Evolutionary conservation across 352 stramenopile species (phyloP), one percentile per base, ranked within the genome.

Genomic region (Phytophthora tentaculata): DNA sequence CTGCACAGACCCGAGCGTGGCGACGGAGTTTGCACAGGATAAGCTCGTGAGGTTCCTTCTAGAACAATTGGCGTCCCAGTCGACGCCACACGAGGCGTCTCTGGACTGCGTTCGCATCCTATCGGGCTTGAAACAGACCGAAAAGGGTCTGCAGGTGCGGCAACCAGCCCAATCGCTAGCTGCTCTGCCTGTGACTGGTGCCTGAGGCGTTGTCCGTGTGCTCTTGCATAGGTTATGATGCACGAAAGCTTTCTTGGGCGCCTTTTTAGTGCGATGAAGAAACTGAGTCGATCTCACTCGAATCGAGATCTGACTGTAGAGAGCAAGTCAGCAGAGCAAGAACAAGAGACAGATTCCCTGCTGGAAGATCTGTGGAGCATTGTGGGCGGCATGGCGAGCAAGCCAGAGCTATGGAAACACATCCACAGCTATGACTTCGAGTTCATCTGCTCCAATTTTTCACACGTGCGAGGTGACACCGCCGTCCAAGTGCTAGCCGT

Each of bases 381-480:
- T 19, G 22, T 92, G 4, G 69, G 69, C 16, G 51, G 54, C 7
- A 56, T 92, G 24, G 75, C 84, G 8, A 74, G 56, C 4, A 68
- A 56, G 0, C 20, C 65, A 0, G 58, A 61, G 13, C 78, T 91
- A 58, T 95, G 86, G 86, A 29, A 28, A 1, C 64, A 67, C 12
- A 75, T 92, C 22, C 58, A 71, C 23, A 79, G 57, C 28, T 79
- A 87, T 44, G 77, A 91, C 61, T 86, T 92, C 47, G 81, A 81
- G 26, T 93, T 92, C 56, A 66, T 93, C 14, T 95, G 81, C 60
- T 68, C 72, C 1, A 77, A 77, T 22, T 92, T 92, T 49, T 70
- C 79, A 12, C 59, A 66, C 5, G 68, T 88, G 0, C 68, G 52
- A 1, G 76, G 81, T 8, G 50, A 53, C 9, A 77, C 66, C 1